Evolutionary conservation across 768 basidiomycete species (phyloP).

Genomic region (Leccinum truebloodii): DNA sequence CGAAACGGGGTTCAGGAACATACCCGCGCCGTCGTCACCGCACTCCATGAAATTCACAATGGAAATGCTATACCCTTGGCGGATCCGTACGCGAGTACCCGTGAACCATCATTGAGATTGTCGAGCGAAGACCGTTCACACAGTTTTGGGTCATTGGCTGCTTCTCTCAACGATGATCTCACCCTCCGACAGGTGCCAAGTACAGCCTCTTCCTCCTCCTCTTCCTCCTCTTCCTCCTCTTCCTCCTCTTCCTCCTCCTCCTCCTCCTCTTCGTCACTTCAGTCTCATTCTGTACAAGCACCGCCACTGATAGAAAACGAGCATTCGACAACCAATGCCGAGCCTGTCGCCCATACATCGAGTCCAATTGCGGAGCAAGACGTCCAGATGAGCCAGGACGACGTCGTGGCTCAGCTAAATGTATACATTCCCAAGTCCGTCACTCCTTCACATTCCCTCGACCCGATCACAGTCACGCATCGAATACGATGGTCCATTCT

Average conservation of each 20-base stretch:
- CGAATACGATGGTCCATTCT: conserved; percentile 79
- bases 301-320: background rate
- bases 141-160: conserved; percentile 16
- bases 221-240: background rate
- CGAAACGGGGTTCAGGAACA: conserved; percentile 62
- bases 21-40: conserved; percentile 57
- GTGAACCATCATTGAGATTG: conserved; percentile 15
- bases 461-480: conserved; percentile 76
- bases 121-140: conserved; percentile 17
- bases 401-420: conserved; percentile 61
- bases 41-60: conserved; percentile 66
- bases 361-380: conserved; percentile 16
- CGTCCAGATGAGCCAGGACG: conserved; percentile 36
- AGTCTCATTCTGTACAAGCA: conserved; percentile 1
- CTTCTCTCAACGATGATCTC: conserved; percentile 13
- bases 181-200: conserved; percentile 17
- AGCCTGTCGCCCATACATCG: conserved; percentile 12
- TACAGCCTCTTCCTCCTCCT: conserved; percentile 10
- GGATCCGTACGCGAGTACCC: conserved; percentile 14
- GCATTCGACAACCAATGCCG: conserved; percentile 4
- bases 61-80: conserved; percentile 50
- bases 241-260: background rate
- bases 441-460: conserved; percentile 72
- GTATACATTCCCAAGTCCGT: conserved; percentile 58
- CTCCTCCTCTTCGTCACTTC: conserved; percentile 18